phyloP scores from a whole-genome alignment of 495 filamentous ascomycete species.

The Darksidea phi region DNA sequence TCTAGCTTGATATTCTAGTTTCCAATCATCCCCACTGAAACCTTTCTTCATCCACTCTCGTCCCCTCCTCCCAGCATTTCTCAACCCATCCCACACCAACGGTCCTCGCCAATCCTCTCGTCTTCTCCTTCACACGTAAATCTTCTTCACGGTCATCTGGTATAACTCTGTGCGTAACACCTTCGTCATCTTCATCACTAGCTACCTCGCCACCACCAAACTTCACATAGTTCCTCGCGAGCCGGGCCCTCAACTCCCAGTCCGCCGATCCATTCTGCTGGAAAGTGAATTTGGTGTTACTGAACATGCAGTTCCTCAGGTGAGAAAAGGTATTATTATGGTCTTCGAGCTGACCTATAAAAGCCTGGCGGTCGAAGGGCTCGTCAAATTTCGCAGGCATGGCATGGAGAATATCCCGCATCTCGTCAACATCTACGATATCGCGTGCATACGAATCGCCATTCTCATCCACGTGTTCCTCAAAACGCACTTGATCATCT shows the following conservation, averaged over 20 bases:
- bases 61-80: conserved; percentile 75
- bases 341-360: conserved; percentile 57
- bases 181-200: conserved; percentile 48
- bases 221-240: conserved; percentile 24
- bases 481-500: conserved; percentile 48
- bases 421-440: conserved; percentile 58
- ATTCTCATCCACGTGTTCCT: conserved; percentile 66
- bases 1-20: too few relatives aligned
- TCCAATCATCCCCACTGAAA: conserved; percentile 25
- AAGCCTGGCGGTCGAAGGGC: conserved; percentile 16
- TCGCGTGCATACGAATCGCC: conserved; percentile 83
- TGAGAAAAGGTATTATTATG: conserved; percentile 53
- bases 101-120: conserved; percentile 46
- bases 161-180: conserved; percentile 67
- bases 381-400: conserved; percentile 48
- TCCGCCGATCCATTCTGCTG: conserved; percentile 26
- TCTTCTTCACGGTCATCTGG: conserved; percentile 44
- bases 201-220: conserved; percentile 37
- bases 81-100: conserved; percentile 72
- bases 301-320: conserved; percentile 67
- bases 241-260: conserved; percentile 3
- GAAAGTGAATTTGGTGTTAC: conserved; percentile 58
- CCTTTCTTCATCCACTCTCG: conserved; percentile 70
- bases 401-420: conserved; percentile 53
- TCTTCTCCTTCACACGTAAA: conserved; percentile 47